phyloP scores from a whole-genome alignment of 164 flowering plant species.

The Tinospora cordifolia region DNA sequence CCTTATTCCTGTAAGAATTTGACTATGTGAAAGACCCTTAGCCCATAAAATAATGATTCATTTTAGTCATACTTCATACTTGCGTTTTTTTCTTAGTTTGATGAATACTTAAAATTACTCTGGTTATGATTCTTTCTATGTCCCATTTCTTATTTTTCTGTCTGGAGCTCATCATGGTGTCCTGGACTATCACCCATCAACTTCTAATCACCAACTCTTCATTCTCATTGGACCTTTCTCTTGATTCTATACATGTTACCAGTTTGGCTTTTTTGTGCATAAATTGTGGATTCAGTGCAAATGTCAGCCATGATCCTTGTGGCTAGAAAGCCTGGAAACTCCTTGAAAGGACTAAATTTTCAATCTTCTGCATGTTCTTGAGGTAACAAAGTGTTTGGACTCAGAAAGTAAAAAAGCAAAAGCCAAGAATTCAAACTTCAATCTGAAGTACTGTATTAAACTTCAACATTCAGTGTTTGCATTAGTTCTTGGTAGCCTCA shows the following conservation, averaged over 20 bases:
- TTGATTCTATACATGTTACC: neutral
- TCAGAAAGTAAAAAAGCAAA: too few species aligned
- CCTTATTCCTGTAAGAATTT: neutral
- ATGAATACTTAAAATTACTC: neutral
- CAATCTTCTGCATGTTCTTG: too few species aligned
- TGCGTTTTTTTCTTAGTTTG: neutral
- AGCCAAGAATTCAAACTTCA: too few species aligned
- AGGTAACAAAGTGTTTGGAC: too few species aligned
- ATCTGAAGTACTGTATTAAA: too few species aligned
- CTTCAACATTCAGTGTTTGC: too few species aligned
- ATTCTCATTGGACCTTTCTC: neutral
- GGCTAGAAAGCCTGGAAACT: too few species aligned
- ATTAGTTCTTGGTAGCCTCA: too few species aligned
- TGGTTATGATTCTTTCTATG: neutral
- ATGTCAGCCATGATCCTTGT: too few species aligned
- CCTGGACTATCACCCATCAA: neutral
- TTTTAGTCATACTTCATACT: neutral
- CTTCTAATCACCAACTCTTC: neutral
- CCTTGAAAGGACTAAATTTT: too few species aligned
- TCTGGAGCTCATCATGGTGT: neutral
- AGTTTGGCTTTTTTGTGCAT: too few species aligned
- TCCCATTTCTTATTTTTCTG: neutral
- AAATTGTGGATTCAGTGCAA: too few species aligned
- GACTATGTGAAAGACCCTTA: neutral
- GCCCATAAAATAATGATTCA: neutral